phyloP scores from a whole-genome alignment of 768 basidiomycete genomes.

The Serendipita sp. region DNA sequence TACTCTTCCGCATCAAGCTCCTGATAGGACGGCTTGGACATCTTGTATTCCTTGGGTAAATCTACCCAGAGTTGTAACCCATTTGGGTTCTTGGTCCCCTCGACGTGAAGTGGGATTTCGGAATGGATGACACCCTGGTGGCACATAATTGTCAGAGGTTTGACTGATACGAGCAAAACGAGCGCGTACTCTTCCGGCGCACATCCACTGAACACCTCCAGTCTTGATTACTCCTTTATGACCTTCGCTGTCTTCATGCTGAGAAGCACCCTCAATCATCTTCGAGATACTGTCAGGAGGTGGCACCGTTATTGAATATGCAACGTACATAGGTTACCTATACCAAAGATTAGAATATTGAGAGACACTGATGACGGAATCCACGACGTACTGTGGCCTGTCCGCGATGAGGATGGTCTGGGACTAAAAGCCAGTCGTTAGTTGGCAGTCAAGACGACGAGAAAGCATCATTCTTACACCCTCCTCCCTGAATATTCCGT shows the following conservation, averaged over 20 bases:
- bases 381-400: conserved; percentile 47
- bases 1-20: conserved; percentile 55
- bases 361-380: not conserved
- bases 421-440: conserved; percentile 24
- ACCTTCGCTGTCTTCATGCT: conserved; percentile 85
- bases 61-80: conserved; percentile 86
- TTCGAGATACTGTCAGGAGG: not conserved
- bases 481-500: conserved; percentile 19
- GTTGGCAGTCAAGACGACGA: conserved; percentile 20
- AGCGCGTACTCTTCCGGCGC: conserved; percentile 35
- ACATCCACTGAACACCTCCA: conserved; percentile 96
- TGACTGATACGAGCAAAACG: not conserved
- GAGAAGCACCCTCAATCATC: conserved; percentile 33
- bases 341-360: not conserved
- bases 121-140: conserved; percentile 43
- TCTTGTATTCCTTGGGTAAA: conserved; percentile 65
- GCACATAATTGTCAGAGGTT: not conserved
- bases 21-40: conserved; percentile 75
- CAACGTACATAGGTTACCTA: conserved; percentile 61
- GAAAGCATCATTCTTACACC: not conserved
- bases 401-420: conserved; percentile 87
- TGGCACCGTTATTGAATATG: conserved; percentile 35
- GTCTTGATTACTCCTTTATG: conserved; percentile 59
- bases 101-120: conserved; percentile 74
- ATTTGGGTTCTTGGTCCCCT: conserved; percentile 50